phyloP scores from a whole-genome alignment of 768 basidiomycete genomes.

The Gloeostereum incarnatum region DNA sequence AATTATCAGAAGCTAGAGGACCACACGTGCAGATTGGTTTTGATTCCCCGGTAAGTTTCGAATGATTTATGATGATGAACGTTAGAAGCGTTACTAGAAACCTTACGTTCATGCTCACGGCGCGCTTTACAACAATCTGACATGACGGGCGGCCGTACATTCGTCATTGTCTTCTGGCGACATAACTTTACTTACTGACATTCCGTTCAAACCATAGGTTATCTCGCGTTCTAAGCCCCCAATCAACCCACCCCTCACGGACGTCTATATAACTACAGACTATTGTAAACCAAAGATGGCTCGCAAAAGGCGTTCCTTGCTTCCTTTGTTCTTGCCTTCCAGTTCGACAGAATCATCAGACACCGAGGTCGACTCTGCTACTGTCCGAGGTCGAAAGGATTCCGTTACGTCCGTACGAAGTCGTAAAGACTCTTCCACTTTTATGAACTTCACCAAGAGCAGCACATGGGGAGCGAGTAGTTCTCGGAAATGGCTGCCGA shows the following conservation, averaged over 20 bases:
- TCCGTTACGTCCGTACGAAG: too few species aligned
- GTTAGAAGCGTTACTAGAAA: too few species aligned
- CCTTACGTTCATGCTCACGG: not conserved
- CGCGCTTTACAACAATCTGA: not conserved
- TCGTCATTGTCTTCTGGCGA: not conserved
- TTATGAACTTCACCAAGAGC: conserved; percentile 4
- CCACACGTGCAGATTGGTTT: too few species aligned
- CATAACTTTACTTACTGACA: not conserved
- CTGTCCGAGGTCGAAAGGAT: conserved; percentile 10
- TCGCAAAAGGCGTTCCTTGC: conserved; percentile 44
- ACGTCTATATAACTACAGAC: too few species aligned
- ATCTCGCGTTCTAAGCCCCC: not conserved
- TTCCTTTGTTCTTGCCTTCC: conserved; percentile 29
- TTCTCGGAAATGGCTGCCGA: conserved; percentile 5
- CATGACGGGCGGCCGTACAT: not conserved
- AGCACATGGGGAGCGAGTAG: not conserved
- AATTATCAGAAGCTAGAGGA: too few species aligned
- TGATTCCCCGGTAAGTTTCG: too few species aligned
- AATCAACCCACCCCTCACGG: too few species aligned
- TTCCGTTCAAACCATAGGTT: not conserved
- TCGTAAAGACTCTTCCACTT: not conserved
- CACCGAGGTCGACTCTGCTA: conserved; percentile 10
- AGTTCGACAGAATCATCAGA: conserved; percentile 16
- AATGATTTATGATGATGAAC: too few species aligned
- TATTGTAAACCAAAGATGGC: too few species aligned